These are phyloP conservation scores for Dactylis glomerata DNA, from an alignment of 176 grass and related monocot species.

Conservation along the genomic window DNA sequence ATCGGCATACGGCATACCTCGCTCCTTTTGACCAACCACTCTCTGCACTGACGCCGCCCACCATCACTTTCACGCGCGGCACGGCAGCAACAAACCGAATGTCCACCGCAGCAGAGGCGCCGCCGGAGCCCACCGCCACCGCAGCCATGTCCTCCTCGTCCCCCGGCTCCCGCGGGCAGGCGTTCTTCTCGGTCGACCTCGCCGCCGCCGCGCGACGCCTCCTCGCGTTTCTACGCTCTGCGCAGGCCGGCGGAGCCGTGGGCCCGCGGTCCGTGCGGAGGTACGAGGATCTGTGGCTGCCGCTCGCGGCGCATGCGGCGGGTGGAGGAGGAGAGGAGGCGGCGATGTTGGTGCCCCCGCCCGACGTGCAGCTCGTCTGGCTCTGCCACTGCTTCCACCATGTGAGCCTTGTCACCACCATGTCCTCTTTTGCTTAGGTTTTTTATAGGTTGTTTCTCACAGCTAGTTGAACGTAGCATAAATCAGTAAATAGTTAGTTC, in stretches of 20 bases:
- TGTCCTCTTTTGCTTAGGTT: background rate
- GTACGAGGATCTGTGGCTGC: constrained; percentile 92
- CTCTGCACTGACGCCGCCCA: background rate
- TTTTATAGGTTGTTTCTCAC: background rate
- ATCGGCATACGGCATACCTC: background rate
- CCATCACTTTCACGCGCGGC: background rate
- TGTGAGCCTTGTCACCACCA: constrained; percentile 36
- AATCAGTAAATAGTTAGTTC: background rate
- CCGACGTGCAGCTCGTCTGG: constrained; percentile 81
- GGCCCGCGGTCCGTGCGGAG: constrained; percentile 42
- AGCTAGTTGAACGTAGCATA: background rate
- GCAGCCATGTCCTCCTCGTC: background rate
- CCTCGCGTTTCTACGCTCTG: constrained; percentile 68
- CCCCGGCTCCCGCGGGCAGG: background rate
- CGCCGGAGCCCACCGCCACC: background rate
- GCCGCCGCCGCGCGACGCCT: constrained; percentile 58
- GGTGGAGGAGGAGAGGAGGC: constrained; percentile 30
- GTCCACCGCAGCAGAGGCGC: background rate
- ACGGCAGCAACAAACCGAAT: background rate
- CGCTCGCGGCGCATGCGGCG: constrained; percentile 39
- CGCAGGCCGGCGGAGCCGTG: background rate
- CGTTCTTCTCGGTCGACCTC: constrained; percentile 51
- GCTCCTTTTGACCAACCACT: background rate
- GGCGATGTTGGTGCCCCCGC: constrained; percentile 66
- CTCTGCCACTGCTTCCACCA: constrained; percentile 87